Conservation (phyloP, 495 filamentous ascomycete genomes). For the Penicillium goetzii region DNA sequence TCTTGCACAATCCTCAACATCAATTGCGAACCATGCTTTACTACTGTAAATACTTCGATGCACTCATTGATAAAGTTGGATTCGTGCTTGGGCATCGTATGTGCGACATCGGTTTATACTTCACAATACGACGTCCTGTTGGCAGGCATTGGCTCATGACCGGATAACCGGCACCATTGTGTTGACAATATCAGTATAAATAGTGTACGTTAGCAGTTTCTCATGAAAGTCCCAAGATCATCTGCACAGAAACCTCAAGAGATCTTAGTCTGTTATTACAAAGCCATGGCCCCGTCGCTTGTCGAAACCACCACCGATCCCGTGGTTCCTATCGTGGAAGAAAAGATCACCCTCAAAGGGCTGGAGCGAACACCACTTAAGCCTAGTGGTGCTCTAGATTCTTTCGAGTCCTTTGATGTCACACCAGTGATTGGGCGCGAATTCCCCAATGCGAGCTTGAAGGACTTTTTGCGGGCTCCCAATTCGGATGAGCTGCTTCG, state of each 20-base stretch:
- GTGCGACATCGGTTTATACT: slow-evolving; percentile 16
- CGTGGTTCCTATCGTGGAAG: slow-evolving; percentile 26
- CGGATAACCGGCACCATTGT: slow-evolving; percentile 23
- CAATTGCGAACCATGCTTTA: slow-evolving; percentile 9
- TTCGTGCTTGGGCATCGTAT: slow-evolving; percentile 8
- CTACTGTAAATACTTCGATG: neutral
- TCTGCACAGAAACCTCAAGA: neutral
- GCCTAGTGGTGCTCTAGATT: slow-evolving; percentile 57
- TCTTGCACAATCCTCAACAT: slow-evolving; percentile 15
- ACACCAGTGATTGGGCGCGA: slow-evolving; percentile 72
- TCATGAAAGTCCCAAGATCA: neutral
- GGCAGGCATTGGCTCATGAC: neutral
- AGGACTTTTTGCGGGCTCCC: slow-evolving; percentile 60
- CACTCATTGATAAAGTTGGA: neutral
- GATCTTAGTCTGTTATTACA: neutral
- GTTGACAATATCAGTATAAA: slow-evolving; percentile 9
- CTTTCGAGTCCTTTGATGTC: slow-evolving; percentile 63
- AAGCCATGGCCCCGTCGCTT: slow-evolving; percentile 33
- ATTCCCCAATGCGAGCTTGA: slow-evolving; percentile 60
- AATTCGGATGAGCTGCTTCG: slow-evolving; percentile 69
- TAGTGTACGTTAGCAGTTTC: neutral
- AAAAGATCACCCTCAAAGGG: slow-evolving; percentile 21
- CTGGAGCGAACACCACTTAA: slow-evolving; percentile 46
- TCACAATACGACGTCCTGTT: neutral
- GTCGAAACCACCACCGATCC: slow-evolving; percentile 20